These are phyloP conservation scores for Adansonia digitata DNA, from an alignment of 345 rosid species.

Conservation along the genomic window DNA sequence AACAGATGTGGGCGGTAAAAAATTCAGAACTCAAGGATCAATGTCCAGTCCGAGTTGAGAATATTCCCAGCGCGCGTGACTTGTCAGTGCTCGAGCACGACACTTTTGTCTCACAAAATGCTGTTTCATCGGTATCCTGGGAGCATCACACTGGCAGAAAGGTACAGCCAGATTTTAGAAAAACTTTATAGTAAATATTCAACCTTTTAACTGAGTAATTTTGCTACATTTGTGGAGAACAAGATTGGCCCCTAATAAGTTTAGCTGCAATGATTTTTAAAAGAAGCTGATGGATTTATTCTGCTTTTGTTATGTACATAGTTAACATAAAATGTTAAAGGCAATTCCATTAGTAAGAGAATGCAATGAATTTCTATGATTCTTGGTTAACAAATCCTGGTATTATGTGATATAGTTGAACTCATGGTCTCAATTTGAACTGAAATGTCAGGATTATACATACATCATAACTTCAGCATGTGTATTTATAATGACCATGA, in stretches of 20 bases:
- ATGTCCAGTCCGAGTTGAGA: constrained; percentile 38
- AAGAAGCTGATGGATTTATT: background rate
- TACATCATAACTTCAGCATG: background rate
- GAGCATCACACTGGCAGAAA: constrained; percentile 18
- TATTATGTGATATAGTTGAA: background rate
- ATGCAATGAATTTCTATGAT: background rate
- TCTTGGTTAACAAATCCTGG: background rate
- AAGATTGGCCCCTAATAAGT: background rate
- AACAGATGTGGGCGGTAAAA: constrained; percentile 25
- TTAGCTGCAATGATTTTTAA: background rate
- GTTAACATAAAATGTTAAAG: background rate
- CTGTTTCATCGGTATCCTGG: constrained; percentile 21
- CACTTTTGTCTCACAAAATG: constrained; percentile 19
- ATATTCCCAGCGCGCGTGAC: constrained; percentile 18
- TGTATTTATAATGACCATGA: background rate
- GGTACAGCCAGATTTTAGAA: constrained; percentile 27
- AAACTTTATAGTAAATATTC: constrained; percentile 1
- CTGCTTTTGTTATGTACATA: background rate
- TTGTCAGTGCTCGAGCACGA: constrained; percentile 15
- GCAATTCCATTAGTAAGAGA: background rate
- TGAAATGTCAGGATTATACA: background rate
- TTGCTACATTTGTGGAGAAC: background rate
- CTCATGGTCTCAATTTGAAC: background rate
- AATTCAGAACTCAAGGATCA: constrained; percentile 27
- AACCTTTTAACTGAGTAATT: background rate